Evolutionary conservation across 306 rosid species (phyloP).

Genomic region (Vigna nakashimae): DNA sequence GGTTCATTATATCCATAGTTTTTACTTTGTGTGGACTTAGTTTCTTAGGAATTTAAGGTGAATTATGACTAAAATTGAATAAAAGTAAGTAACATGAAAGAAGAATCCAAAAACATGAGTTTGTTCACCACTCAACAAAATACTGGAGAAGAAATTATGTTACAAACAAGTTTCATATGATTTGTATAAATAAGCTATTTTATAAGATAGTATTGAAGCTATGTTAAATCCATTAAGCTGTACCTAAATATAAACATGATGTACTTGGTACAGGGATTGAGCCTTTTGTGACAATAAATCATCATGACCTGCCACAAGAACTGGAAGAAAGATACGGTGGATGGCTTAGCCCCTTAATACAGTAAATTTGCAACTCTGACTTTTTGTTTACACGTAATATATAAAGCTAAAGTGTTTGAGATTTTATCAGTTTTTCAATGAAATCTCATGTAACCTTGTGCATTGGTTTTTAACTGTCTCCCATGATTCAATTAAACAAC

Average conservation of each 20-base stretch:
- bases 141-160: too few relatives aligned
- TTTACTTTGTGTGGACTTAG: not conserved
- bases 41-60: too few relatives aligned
- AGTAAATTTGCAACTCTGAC: conserved; percentile 44
- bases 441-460: not conserved
- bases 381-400: not conserved
- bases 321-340: conserved; percentile 64
- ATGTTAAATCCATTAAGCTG: not conserved
- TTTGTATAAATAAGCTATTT: too few relatives aligned
- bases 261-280: conserved; percentile 57
- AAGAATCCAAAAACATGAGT: too few relatives aligned
- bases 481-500: too few relatives aligned
- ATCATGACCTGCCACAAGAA: conserved; percentile 62
- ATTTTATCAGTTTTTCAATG: conserved; percentile 7
- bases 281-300: conserved; percentile 67
- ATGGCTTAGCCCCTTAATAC: conserved; percentile 65
- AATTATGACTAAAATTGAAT: too few relatives aligned
- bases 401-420: conserved; percentile 4
- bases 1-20: not conserved
- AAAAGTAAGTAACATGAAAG: too few relatives aligned
- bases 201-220: too few relatives aligned
- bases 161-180: too few relatives aligned
- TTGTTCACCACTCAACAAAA: too few relatives aligned
- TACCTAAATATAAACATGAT: conserved; percentile 32
- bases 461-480: too few relatives aligned